Percentiles rank a stretch among this genome's conserved stretches.
Conservation (phyloP, 1,284 basidiomycete species). For the Malassezia psittaci region DNA sequence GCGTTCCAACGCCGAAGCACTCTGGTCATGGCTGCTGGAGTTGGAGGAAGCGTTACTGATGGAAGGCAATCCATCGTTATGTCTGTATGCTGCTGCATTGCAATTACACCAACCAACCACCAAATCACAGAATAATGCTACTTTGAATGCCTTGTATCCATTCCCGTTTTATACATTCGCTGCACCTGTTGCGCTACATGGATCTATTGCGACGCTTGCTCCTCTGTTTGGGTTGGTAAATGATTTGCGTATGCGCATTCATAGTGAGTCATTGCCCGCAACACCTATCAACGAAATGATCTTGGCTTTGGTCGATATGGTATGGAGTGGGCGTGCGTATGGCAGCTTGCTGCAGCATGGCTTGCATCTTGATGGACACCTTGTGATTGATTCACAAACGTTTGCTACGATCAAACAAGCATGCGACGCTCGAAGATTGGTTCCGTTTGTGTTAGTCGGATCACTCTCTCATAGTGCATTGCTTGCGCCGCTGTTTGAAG, state of each 20-base stretch:
- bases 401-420: slow-evolving; percentile 6
- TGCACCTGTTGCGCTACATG: background rate
- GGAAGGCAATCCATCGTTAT: slow-evolving; percentile 9
- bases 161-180: slow-evolving; percentile 14
- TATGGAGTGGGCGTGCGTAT: slow-evolving; percentile 18
- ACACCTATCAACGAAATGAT: slow-evolving; percentile 11
- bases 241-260: slow-evolving; percentile 1
- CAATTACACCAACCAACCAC: background rate
- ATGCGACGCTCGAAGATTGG: slow-evolving; percentile 9
- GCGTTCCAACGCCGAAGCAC: background rate
- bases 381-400: slow-evolving; percentile 7
- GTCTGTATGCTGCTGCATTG: slow-evolving; percentile 8
- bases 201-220: slow-evolving; percentile 11
- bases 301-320: slow-evolving; percentile 8
- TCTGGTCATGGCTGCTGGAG: slow-evolving; percentile 8
- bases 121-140: background rate
- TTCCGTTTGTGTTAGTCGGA: slow-evolving; percentile 14
- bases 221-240: slow-evolving; percentile 5
- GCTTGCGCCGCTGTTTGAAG: slow-evolving; percentile 15
- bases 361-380: slow-evolving; percentile 3
- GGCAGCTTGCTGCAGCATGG: slow-evolving; percentile 11
- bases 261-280: background rate
- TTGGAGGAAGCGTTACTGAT: slow-evolving; percentile 12
- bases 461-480: slow-evolving; percentile 17
- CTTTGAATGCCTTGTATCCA: slow-evolving; percentile 1